Evolutionary conservation across 2,329 filamentous ascomycete genomes (phyloP), one percentile per base, ranked within the genome.

Genomic region (Aspergillus chevalieri): DNA sequence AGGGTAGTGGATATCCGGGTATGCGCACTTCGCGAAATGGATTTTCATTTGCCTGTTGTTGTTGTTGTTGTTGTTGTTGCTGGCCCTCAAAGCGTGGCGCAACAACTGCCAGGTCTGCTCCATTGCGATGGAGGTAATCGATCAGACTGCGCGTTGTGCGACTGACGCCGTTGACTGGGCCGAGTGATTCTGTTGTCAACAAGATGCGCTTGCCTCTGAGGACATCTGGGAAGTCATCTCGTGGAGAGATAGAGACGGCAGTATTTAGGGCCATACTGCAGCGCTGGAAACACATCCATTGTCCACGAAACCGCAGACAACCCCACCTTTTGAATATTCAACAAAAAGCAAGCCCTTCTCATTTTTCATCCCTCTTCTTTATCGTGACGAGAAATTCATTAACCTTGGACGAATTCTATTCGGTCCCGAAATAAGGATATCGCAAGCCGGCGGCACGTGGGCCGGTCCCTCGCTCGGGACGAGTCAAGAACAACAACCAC

Each of bases 91-190:
- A 69, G 43, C 78, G 73, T 14, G 84, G 84, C 38, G 85, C 83
- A 30, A 86, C 83, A 5, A 86, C 81, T 7, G 82, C 81, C 45
- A 87, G 79, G 15, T 82, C 75, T 9, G 78, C 83, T 17, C 82
- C 84, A 56, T 87, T 72, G n/a, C 71, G 71, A 49, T 82, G 78
- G 17, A 87, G 72, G 56, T 87, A 84, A 62, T 82, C 80, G 47
- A 87, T 81, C 46, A 87, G 76, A 73, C 83, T 86, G 57, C 83
- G 72, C 0, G 85, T 87, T 4, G 84, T 87, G 52, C 83, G 77
- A 59, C 81, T 85, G 43, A 87, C 84, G n/a, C 85, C 84, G 61
- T 87, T 87, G 62, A 87, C 82, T 0, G 84, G 84, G 3, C 84
- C 84, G 50, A 86, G 84, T 0, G 83, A 87, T 63, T 87, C 85